A percentile compares a stretch with the other conserved stretches of the same genome.
Conservation (phyloP, 495 filamentous ascomycete species). For the Corynascus novoguineensis region DNA sequence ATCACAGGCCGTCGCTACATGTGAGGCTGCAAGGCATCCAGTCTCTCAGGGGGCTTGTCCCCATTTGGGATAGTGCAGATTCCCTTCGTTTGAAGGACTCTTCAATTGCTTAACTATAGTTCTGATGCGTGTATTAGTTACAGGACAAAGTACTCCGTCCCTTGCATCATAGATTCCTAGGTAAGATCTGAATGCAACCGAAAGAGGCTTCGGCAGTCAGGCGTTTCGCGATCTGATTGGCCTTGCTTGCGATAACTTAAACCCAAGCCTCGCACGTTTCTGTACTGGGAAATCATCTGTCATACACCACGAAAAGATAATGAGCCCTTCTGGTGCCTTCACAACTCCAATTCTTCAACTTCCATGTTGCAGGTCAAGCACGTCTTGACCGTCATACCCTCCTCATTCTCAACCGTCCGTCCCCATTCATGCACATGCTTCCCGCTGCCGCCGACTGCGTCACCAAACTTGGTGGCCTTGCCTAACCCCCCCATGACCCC, state of each 20-base stretch:
- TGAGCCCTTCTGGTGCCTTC: constrained; percentile 9
- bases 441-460: constrained; percentile 57
- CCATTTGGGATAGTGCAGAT: no score
- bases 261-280: no score
- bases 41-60: constrained; percentile 18
- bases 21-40: constrained; percentile 31
- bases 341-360: constrained; percentile 92
- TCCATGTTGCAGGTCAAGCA: constrained; percentile 93
- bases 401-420: constrained; percentile 65
- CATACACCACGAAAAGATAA: background rate
- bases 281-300: no score
- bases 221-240: no score
- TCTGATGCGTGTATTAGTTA: no score
- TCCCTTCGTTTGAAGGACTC: no score
- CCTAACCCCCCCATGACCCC: constrained; percentile 27
- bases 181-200: no score
- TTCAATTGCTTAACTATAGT: no score
- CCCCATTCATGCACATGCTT: constrained; percentile 96
- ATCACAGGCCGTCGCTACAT: constrained; percentile 10
- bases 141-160: no score
- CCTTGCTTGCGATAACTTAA: no score
- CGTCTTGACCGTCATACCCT: constrained; percentile 75
- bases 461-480: constrained; percentile 67
- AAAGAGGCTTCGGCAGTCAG: no score
- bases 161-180: no score